Base-by-base conservation (phyloP, 768 basidiomycete species). In the Xerocomus potaroensis region DNA sequence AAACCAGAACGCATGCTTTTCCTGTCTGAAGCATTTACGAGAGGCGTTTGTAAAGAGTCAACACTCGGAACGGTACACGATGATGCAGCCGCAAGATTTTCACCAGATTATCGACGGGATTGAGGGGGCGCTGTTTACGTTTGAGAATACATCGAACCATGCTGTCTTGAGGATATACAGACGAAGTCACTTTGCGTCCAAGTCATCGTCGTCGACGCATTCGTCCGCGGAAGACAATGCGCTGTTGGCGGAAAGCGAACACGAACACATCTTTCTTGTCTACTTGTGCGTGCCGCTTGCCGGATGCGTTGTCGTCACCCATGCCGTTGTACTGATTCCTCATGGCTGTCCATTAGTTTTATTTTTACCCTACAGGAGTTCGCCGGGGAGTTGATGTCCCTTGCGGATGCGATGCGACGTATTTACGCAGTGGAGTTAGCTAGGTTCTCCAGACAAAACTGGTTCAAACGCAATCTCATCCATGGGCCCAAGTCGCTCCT, bases 331-430 rank as follows among this genome's bases (percentile, higher is more conserved):
- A 3, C 45, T 65, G 45, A 64, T 33, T n/a, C 12, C 35, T 37
- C 2, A 37, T 23, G n/a, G 37, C 29, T 38, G 22, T 39, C 21
- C 52, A 96, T n/a, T n/a, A n/a, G 93, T 71, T 97, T 95, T 68
- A 87, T 96, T 53, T 99, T 97, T 67, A 95, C 92, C 0, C 64
- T 97, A 35, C 92, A 99, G 67, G 96, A 98, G 61, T 97, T 97
- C 62, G 79, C 90, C 8, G 73, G 78, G 48, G 95, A 98, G 64
- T 66, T 95, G 41, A 72, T 86, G 26, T 81, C 80, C 16, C 79
- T 98, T 10, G 77, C 90, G 0, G 89, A 93, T 61, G 84, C 89
- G 8, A 88, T 97, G 75, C 75, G 81, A 41, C 75, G 84, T 46
- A 83, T 97, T 37, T 84, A 87, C 45, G 75, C 70, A 44, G 77